Evolutionary conservation across 179 eudicot genomes (phyloP).

Genomic region (Beta lomatogona): DNA sequence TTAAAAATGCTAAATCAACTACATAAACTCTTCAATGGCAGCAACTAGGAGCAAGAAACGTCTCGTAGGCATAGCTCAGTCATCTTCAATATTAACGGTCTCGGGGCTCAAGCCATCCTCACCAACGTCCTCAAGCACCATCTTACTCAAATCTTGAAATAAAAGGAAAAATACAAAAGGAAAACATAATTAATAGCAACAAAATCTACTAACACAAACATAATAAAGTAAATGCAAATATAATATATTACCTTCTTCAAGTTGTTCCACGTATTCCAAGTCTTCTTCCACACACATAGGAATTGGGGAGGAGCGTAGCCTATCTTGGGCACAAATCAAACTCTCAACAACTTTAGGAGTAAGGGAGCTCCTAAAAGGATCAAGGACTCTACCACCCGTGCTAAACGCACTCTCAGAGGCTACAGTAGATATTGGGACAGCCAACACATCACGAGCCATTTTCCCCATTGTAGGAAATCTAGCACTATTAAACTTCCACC

Average conservation of each 20-base stretch:
- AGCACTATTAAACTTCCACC: not conserved
- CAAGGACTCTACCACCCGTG: constrained; percentile 8
- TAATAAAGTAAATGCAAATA: no score
- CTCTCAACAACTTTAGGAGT: not conserved
- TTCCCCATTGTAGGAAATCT: not conserved
- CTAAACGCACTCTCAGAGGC: constrained; percentile 19
- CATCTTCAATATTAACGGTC: no score
- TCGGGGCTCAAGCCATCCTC: no score
- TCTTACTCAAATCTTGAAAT: no score
- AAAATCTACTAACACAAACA: no score
- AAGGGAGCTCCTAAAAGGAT: not conserved
- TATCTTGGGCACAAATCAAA: not conserved
- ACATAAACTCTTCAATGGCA: no score
- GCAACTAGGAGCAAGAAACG: no score
- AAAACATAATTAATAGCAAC: no score
- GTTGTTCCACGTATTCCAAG: not conserved
- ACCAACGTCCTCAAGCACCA: no score
- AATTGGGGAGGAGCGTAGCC: not conserved
- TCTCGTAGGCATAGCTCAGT: no score
- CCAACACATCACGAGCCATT: constrained; percentile 17
- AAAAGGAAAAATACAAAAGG: no score
- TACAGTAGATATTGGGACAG: constrained; percentile 10
- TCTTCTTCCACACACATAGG: not conserved
- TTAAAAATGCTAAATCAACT: no score
- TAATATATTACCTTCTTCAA: not conserved